These are phyloP conservation scores for Westerdykella ornata DNA, from an alignment of 2,329 filamentous ascomycete genomes.

Conservation along the genomic window DNA sequence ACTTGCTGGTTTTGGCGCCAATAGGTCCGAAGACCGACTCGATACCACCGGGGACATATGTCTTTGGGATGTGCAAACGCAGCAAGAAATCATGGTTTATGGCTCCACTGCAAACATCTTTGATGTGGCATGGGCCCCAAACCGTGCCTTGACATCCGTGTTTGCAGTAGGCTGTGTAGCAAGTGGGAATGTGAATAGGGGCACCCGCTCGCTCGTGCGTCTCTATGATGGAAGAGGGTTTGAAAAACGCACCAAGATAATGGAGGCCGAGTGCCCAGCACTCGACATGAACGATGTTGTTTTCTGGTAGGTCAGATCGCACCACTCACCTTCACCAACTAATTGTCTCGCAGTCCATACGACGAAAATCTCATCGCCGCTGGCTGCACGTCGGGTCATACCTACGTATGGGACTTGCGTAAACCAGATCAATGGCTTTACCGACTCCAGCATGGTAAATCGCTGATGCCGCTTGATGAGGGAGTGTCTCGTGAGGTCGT, in stretches of 20 bases:
- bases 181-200: conserved; percentile 30
- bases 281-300: conserved; percentile 56
- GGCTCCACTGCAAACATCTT: conserved; percentile 51
- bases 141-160: conserved; percentile 23
- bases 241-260: conserved; percentile 25
- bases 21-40: conserved; percentile 24
- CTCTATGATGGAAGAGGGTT: conserved; percentile 43
- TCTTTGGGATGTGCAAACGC: conserved; percentile 47
- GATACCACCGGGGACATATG: conserved; percentile 47
- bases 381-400: conserved; percentile 54
- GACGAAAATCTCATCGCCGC: conserved; percentile 50
- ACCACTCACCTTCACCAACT: background rate
- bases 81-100: conserved; percentile 37
- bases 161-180: conserved; percentile 51
- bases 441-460: conserved; percentile 45
- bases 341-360: conserved; percentile 32
- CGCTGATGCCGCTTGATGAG: conserved; percentile 45
- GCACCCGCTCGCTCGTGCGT: conserved; percentile 46
- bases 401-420: conserved; percentile 56
- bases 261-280: conserved; percentile 52
- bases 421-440: conserved; percentile 43
- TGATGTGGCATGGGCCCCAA: conserved; percentile 52
- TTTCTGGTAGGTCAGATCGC: conserved; percentile 37
- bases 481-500: conserved; percentile 42
- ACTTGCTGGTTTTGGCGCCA: conserved; percentile 50